Percentiles rank a stretch among this genome's conserved stretches.
phyloP scores from a whole-genome alignment of 179 eudicot genomes.

The Sideroxylon spinosum region DNA sequence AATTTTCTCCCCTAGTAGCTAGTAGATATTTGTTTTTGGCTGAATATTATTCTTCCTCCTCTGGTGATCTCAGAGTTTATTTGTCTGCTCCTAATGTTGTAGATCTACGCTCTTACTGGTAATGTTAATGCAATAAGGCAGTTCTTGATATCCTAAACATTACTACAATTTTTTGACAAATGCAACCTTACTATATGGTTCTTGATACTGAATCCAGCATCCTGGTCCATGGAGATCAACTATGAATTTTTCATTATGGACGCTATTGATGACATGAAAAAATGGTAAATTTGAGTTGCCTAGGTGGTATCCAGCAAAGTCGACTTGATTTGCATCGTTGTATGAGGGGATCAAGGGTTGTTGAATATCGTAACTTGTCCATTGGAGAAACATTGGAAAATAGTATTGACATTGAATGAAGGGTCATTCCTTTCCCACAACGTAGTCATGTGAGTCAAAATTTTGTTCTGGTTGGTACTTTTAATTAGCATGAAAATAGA shows the following conservation, averaged over 20 bases:
- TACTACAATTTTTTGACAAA: not conserved
- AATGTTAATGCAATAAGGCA: not conserved
- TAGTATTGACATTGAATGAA: no score
- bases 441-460: no score
- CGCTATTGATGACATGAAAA: not conserved
- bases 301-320: not conserved
- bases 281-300: not conserved
- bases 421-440: no score
- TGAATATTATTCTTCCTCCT: not conserved
- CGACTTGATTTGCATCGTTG: not conserved
- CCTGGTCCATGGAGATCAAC: not conserved
- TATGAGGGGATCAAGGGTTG: not conserved
- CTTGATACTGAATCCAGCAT: conserved; percentile 10
- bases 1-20: not conserved
- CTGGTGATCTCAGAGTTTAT: not conserved
- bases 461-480: no score
- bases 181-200: not conserved
- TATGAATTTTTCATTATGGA: not conserved
- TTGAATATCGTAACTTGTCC: not conserved
- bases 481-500: no score
- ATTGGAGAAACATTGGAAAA: not conserved
- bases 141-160: not conserved
- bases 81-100: not conserved
- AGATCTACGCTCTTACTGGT: not conserved
- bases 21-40: not conserved